Evolutionary conservation across 2,329 filamentous ascomycete species (phyloP), one percentile per base, ranked within the genome.

Genomic region (Aspergillus sp.): DNA sequence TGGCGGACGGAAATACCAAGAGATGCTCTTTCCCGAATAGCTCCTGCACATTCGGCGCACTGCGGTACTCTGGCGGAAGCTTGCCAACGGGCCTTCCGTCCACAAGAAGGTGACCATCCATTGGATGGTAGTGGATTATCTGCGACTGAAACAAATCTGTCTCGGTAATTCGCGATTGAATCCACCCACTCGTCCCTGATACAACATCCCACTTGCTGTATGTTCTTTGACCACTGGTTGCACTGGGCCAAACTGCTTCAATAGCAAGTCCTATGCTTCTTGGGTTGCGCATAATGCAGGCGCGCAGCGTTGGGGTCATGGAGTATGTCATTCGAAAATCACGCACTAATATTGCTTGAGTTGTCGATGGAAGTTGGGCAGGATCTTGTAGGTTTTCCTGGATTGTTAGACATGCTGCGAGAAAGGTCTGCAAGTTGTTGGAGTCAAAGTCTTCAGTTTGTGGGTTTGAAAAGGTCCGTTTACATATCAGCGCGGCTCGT

Each of bases 61-160:
- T 66, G 26, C 77, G 78, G 50, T 84, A 82, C 1, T 82, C 71
- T 1, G 76, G 65, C 0, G 87, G 86, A 0, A 89, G 76, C 12
- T 80, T 83, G 1, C 82, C 79, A 11, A 84, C 63, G 5, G 79
- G 75, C 50, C 80, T 67, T 0, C 81, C 78, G 58, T 85, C 72
- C 9, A 85, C 73, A 0, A 84, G 69, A 0, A 85, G 67, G 49
- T 79, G 74, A 0, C 83, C 82, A 36, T 78, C 73, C 0, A 83
- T 54, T 0, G 81, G 61, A 62, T 84, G 71, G 63, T 78, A 82
- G 45, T 80, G 74, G 0, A 83, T 63, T 2, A 54, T 61, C 52
- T 78, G 72, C 1, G 68, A 56, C 67, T 0, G 75, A 57, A 1
- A 77, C 65, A 52, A 70, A 69, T 10, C 68, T 63, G 54, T 12